Percentiles rank a stretch among this genome's conserved stretches.
These are phyloP conservation scores for Skeletonema tropicum DNA, from an alignment of 108 stramenopile genomes.

Conservation along the genomic window DNA sequence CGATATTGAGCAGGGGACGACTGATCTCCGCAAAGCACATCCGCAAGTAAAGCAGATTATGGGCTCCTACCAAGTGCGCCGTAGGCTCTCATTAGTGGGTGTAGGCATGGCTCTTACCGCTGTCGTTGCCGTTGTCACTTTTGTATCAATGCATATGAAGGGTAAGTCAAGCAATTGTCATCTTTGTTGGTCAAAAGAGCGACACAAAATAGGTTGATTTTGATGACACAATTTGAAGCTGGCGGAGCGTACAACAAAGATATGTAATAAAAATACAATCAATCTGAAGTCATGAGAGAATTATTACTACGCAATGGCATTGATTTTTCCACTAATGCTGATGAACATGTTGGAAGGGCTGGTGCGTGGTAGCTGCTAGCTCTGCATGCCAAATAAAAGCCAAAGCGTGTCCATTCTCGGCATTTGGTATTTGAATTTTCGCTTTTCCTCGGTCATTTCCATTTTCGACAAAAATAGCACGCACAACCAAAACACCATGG, in stretches of 20 bases:
- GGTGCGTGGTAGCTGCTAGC: no score
- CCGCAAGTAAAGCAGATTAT: not conserved
- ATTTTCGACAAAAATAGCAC: not conserved
- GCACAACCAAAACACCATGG: not conserved
- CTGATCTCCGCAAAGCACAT: not conserved
- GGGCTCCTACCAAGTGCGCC: not conserved
- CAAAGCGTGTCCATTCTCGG: not conserved
- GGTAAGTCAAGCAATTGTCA: not conserved
- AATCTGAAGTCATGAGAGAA: not conserved
- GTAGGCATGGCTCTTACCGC: not conserved
- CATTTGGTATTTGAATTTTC: not conserved
- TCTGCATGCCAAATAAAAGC: no score
- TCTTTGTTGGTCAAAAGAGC: not conserved
- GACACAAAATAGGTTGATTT: not conserved
- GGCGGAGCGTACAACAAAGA: not conserved
- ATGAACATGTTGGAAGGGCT: not conserved
- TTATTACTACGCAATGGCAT: not conserved
- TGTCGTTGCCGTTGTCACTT: not conserved
- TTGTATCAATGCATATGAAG: not conserved
- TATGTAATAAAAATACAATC: no score
- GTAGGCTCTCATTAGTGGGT: not conserved
- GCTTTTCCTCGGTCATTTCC: not conserved
- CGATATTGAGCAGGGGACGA: not conserved
- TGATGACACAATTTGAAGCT: not conserved
- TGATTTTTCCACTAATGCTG: not conserved